Conservation (phyloP, 176 grass and related monocot genomes). For the Dendrocalamus sinicus region DNA sequence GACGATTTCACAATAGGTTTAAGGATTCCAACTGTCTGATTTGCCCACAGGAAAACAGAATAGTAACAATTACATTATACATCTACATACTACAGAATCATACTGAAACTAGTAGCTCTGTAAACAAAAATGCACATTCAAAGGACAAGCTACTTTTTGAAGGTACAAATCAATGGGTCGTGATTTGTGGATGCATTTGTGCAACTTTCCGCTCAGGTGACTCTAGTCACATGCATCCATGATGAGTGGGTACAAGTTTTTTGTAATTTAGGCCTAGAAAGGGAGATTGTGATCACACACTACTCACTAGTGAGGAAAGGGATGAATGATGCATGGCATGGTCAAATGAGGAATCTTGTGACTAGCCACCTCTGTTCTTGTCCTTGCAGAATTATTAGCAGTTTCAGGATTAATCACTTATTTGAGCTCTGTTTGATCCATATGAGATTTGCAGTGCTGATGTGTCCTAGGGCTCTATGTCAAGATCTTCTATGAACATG, state of each 20-base stretch:
- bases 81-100: constrained; percentile 6
- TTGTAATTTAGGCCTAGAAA: constrained; percentile 6
- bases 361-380: constrained; percentile 30
- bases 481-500: background rate
- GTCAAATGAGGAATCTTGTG: constrained; percentile 52
- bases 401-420: background rate
- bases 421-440: constrained; percentile 1
- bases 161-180: background rate
- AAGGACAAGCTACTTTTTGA: constrained; percentile 25
- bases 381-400: constrained; percentile 21
- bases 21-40: background rate
- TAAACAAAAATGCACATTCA: constrained; percentile 28
- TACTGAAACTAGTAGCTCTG: background rate
- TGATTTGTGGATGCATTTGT: constrained; percentile 36
- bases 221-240: constrained; percentile 38
- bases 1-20: constrained; percentile 11
- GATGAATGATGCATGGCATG: background rate
- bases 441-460: background rate
- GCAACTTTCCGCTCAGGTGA: constrained; percentile 35
- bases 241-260: background rate
- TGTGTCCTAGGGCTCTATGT: constrained; percentile 1
- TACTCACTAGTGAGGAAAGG: background rate
- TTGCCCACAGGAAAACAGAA: constrained; percentile 6
- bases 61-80: background rate
- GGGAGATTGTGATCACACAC: background rate